Base-by-base conservation (phyloP, 2,329 filamentous ascomycete species). In the Fusarium sp. region DNA sequence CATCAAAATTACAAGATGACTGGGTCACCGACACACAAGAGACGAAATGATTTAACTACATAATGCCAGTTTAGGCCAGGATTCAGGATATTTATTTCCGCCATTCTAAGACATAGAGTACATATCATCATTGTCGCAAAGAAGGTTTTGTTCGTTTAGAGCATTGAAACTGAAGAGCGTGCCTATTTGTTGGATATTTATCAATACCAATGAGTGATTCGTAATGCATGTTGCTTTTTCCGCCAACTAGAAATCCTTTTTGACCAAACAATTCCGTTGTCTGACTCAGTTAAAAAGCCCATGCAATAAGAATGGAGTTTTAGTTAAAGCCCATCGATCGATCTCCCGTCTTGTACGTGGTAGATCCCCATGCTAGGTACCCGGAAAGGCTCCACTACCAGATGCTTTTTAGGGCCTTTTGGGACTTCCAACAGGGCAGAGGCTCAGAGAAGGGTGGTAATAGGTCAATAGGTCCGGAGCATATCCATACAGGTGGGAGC, bases 351-450 rank as follows among this genome's bases (percentile, higher is more conserved):
- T 12, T 53, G 34, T 41, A 12, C 37, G 42, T 41, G 48, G 47
- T 41, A 66, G 62, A 66, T 66, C 62, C 46, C 40, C 29, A 25
- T 58, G 61, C 24, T 61, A 45, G 25, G 49, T 32, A 22, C 30
- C 24, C 29, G 29, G 25, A 27, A 41, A 53, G 27, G 62, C 27
- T 61, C 63, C 63, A 66, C 63, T 49, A 6, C 29, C 25, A 16
- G 30, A 25, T 49, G 29, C 18, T 16, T 34, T 30, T 41, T 32
- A 49, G 44, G 30, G 25, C 46, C 11, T 6, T 18, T 47, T 34
- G 8, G 29, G 14, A 20, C 48, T 37, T 60, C 24, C 16, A 4
- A 41, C 25, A 41, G 30, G 55, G 32, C 22, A 37, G 18, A 44
- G 41, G 20, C 41, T 25, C 11, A 32, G 30, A 48, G 63, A 22